Evolutionary conservation across 2,329 filamentous ascomycete species (phyloP).

Genomic region (Magnaporthiopsis poae): DNA sequence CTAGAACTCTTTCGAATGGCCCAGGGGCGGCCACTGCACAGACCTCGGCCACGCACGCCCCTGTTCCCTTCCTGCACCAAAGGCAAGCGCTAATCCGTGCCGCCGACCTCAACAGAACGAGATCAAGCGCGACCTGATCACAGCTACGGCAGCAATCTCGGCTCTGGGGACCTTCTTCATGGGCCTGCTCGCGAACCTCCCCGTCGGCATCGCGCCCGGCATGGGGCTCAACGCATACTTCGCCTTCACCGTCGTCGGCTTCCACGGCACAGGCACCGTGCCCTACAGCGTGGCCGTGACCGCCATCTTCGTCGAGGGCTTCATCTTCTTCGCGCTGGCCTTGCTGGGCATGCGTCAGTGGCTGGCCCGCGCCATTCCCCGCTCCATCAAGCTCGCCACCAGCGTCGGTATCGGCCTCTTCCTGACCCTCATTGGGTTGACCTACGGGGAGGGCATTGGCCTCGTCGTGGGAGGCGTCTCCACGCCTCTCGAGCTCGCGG

Average conservation of each 20-base stretch:
- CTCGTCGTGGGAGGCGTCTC: slow-evolving; percentile 57
- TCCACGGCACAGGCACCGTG: slow-evolving; percentile 62
- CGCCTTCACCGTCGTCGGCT: slow-evolving; percentile 70
- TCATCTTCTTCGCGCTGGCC: slow-evolving; percentile 72
- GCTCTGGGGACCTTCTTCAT: slow-evolving; percentile 73
- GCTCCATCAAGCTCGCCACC: slow-evolving; percentile 77
- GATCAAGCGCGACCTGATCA: slow-evolving; percentile 70
- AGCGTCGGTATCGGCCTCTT: slow-evolving; percentile 80
- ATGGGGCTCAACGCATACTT: slow-evolving; percentile 86
- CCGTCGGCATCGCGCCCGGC: slow-evolving; percentile 61
- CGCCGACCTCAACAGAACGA: slow-evolving; percentile 22
- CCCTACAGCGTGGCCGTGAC: slow-evolving; percentile 69
- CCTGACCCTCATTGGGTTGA: slow-evolving; percentile 64
- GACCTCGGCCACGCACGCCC: too few species aligned
- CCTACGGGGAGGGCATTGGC: slow-evolving; percentile 75
- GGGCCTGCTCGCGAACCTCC: slow-evolving; percentile 72
- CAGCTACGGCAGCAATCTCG: slow-evolving; percentile 73
- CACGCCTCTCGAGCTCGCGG: slow-evolving; percentile 66
- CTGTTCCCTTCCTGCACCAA: not conserved
- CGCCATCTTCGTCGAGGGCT: slow-evolving; percentile 80
- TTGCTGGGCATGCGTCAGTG: slow-evolving; percentile 76
- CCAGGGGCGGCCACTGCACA: slow-evolving; percentile 9
- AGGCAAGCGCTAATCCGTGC: not conserved
- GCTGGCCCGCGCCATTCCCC: slow-evolving; percentile 74
- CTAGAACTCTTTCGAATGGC: not conserved